These are phyloP conservation scores for Solanum medicagineum DNA, from an alignment of 257 asterid genomes.

Conservation along the genomic window DNA sequence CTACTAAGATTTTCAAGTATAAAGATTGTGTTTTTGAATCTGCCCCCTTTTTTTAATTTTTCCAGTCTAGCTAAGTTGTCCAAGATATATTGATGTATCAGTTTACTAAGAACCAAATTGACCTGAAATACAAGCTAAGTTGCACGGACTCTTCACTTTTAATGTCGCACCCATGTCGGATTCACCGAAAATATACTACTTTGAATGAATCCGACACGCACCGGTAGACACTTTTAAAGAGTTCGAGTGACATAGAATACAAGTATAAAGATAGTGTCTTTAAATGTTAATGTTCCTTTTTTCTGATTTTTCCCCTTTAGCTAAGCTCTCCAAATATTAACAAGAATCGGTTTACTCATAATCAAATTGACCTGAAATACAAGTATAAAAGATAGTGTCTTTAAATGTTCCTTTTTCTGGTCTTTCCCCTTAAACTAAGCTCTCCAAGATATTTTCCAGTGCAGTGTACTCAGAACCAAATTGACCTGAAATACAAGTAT, in stretches of 20 bases:
- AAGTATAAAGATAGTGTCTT: not conserved
- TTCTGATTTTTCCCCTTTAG: not conserved
- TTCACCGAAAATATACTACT: too few relatives aligned
- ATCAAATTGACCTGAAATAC: not conserved
- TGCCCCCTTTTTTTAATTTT: not conserved
- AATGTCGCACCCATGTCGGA: too few relatives aligned
- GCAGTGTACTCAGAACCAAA: not conserved
- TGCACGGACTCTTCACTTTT: too few relatives aligned
- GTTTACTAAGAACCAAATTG: not conserved
- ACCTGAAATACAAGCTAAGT: not conserved
- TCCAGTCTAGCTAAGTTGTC: not conserved
- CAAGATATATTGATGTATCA: not conserved
- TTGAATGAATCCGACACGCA: too few relatives aligned
- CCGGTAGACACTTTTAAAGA: too few relatives aligned
- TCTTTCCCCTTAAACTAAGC: not conserved
- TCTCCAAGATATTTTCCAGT: not conserved
- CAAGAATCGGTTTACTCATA: not conserved
- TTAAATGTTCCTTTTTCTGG: not conserved
- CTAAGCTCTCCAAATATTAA: not conserved
- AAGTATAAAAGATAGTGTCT: not conserved
- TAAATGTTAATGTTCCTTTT: not conserved
- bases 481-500: not conserved
- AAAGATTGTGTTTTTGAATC: not conserved
- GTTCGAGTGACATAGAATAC: too few relatives aligned
- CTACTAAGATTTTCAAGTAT: not conserved